phyloP scores from a whole-genome alignment of 345 rosid species.

The Dimocarpus longan region DNA sequence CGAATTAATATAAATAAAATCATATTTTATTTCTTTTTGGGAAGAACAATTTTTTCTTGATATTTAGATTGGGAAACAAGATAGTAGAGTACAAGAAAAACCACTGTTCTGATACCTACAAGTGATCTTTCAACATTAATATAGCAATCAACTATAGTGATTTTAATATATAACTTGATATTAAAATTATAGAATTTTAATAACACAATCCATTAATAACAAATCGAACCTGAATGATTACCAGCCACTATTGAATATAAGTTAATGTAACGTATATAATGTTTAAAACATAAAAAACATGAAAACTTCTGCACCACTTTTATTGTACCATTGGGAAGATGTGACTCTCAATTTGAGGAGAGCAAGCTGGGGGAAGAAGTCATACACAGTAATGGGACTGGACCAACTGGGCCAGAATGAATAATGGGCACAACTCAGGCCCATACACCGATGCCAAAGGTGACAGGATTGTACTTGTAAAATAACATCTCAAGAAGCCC shows the following conservation, averaged over 20 bases:
- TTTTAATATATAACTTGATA: no score
- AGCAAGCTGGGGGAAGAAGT: slow-evolving; percentile 70
- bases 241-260: no score
- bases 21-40: not conserved
- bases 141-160: not conserved
- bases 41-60: not conserved
- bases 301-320: not conserved
- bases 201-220: no score
- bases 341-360: slow-evolving; percentile 40
- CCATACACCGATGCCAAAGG: slow-evolving; percentile 46
- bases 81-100: slow-evolving; percentile 47
- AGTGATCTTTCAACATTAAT: not conserved
- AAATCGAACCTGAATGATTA: no score
- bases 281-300: not conserved
- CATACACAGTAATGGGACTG: slow-evolving; percentile 49
- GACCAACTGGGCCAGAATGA: slow-evolving; percentile 56
- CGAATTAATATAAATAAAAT: no score
- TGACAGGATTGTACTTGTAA: slow-evolving; percentile 45
- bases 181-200: no score
- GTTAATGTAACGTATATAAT: no score
- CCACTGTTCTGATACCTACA: slow-evolving; percentile 58
- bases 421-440: slow-evolving; percentile 41
- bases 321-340: slow-evolving; percentile 56
- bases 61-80: no score
- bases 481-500: slow-evolving; percentile 56